A percentile compares a stretch with the other conserved stretches of the same genome.
These are phyloP conservation scores for Emmonsia crescens DNA, from an alignment of 2,329 filamentous ascomycete species.

Conservation along the genomic window DNA sequence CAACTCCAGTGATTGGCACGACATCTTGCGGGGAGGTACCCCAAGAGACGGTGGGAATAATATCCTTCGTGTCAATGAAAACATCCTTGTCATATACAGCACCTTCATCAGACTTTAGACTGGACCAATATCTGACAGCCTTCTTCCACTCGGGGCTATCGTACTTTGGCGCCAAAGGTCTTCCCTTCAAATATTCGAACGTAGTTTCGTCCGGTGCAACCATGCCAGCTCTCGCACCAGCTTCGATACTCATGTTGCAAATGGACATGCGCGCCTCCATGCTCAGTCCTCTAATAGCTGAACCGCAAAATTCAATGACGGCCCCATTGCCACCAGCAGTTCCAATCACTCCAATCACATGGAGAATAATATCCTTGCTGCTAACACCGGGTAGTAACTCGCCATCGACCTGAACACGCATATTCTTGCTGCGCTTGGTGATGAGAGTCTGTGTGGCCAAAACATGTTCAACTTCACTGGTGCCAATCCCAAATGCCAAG, in stretches of 20 bases:
- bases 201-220: conserved; percentile 89
- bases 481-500: conserved; percentile 93
- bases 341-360: conserved; percentile 87
- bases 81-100: conserved; percentile 86
- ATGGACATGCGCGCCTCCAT: conserved; percentile 99
- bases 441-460: conserved; percentile 92
- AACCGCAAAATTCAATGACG: conserved; percentile 96
- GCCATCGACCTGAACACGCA: conserved; percentile 92
- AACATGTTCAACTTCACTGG: conserved; percentile 96
- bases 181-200: conserved; percentile 88
- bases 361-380: conserved; percentile 89
- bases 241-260: conserved; percentile 99
- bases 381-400: conserved; percentile 82
- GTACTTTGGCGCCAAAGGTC: conserved; percentile 74
- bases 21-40: conserved; percentile 95
- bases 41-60: conserved; percentile 89
- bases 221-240: conserved; percentile 89
- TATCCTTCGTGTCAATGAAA: conserved; percentile 84
- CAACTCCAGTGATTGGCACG: conserved; percentile 81
- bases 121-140: conserved; percentile 79
- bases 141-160: conserved; percentile 83
- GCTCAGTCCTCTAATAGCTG: conserved; percentile 75
- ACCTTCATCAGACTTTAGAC: conserved; percentile 70
- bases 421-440: conserved; percentile 94
- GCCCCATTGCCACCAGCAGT: conserved; percentile 89